Percentiles rank a stretch among this genome's conserved stretches.
Conservation (phyloP, 2,329 filamentous ascomycete species). For the Sphaerulina vaccinii region DNA sequence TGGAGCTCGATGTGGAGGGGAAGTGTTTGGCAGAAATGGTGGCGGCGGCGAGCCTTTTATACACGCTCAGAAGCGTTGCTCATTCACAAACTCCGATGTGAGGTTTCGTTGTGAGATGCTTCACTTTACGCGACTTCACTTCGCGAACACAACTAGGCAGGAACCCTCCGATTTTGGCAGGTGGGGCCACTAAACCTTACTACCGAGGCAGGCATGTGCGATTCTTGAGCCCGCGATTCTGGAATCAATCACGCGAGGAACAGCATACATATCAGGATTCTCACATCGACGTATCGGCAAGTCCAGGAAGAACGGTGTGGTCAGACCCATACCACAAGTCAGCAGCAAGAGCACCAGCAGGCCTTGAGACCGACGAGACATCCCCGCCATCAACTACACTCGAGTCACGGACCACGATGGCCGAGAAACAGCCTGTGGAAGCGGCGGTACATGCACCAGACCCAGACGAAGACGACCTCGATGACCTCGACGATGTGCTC, state of each 20-base stretch:
- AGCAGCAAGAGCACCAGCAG: background rate
- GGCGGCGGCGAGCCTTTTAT: background rate
- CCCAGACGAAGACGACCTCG: constrained; percentile 86
- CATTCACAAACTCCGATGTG: background rate
- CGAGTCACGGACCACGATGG: constrained; percentile 23
- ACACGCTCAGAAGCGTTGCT: background rate
- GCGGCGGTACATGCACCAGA: constrained; percentile 57
- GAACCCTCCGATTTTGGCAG: background rate
- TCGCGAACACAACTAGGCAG: background rate
- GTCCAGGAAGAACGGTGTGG: too few species aligned
- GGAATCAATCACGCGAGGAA: background rate
- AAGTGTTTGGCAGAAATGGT: background rate
- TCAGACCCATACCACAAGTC: background rate
- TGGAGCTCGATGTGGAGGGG: background rate
- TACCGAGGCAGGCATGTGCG: constrained; percentile 14
- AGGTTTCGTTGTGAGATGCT: background rate
- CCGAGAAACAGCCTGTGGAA: constrained; percentile 30
- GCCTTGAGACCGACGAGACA: background rate
- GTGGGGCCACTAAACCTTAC: constrained; percentile 10
- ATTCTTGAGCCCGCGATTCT: constrained; percentile 1
- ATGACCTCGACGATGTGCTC: constrained; percentile 92
- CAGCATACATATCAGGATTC: background rate
- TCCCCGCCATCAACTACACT: background rate
- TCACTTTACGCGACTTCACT: constrained; percentile 1
- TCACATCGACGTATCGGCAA: too few species aligned